These are phyloP conservation scores for Cladobotryum mycophilum DNA, from an alignment of 2,329 filamentous ascomycete species.

Conservation along the genomic window DNA sequence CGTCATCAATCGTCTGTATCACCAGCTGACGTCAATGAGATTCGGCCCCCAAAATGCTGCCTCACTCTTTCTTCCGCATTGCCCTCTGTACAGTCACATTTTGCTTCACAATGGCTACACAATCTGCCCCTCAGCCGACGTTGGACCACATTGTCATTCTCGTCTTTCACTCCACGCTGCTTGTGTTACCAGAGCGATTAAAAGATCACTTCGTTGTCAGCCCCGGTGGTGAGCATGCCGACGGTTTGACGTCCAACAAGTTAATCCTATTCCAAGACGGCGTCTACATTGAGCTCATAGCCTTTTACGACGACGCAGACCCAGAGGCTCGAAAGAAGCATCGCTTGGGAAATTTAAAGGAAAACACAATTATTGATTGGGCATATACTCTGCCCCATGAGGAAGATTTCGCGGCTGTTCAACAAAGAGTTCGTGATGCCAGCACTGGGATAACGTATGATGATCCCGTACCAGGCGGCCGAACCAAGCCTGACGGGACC, in stretches of 20 bases:
- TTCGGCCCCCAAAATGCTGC: too few relatives aligned
- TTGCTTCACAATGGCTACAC: not conserved
- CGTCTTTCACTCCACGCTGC: constrained; percentile 44
- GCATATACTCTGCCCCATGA: constrained; percentile 43
- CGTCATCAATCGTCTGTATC: not conserved
- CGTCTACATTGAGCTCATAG: constrained; percentile 60
- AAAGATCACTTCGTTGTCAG: constrained; percentile 50
- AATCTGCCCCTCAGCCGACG: constrained; percentile 18
- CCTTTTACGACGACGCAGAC: constrained; percentile 45
- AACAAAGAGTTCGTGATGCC: constrained; percentile 27
- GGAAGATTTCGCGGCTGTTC: constrained; percentile 32
- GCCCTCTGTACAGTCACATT: not conserved
- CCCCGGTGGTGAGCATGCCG: constrained; percentile 56
- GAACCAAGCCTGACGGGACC: constrained; percentile 48
- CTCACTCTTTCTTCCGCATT: not conserved
- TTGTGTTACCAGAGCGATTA: constrained; percentile 43
- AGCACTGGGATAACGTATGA: constrained; percentile 37
- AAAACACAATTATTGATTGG: constrained; percentile 53
- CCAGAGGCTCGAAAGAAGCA: constrained; percentile 39
- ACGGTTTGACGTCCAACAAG: constrained; percentile 54
- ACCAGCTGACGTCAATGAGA: not conserved
- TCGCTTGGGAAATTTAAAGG: constrained; percentile 50
- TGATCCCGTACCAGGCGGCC: constrained; percentile 44
- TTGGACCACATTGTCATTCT: constrained; percentile 62
- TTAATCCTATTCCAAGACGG: constrained; percentile 58